Percentiles rank a stretch among this genome's conserved stretches.
phyloP scores from a whole-genome alignment of 352 stramenopile species.

The Phytophthora citricola region DNA sequence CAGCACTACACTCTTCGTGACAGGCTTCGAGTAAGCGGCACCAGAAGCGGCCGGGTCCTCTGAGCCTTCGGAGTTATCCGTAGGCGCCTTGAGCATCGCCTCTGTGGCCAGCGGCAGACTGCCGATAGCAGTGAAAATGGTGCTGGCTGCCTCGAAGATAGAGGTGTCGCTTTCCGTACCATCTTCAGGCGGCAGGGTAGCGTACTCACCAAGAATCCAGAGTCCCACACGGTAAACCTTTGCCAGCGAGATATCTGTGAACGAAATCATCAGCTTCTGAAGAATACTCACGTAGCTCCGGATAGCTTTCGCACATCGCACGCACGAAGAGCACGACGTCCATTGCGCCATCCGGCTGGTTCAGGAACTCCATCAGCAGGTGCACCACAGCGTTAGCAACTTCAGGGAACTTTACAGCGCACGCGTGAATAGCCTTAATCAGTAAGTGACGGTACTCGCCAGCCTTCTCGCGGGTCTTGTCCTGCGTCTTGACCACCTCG shows the following conservation, averaged over 20 bases:
- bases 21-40: conserved; percentile 86
- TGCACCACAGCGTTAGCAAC: conserved; percentile 98
- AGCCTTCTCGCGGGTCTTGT: conserved; percentile 94
- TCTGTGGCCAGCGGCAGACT: conserved; percentile 75
- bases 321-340: conserved; percentile 99
- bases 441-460: conserved; percentile 97
- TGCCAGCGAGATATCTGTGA: conserved; percentile 94
- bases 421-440: conserved; percentile 98
- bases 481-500: conserved; percentile 92
- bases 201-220: conserved; percentile 97
- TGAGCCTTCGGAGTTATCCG: conserved; percentile 26
- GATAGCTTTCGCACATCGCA: conserved; percentile 98
- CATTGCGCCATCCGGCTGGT: conserved; percentile 94
- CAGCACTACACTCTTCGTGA: conserved; percentile 98
- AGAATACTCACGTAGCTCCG: conserved; percentile 93
- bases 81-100: conserved; percentile 56
- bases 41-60: conserved; percentile 32
- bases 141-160: conserved; percentile 75
- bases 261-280: conserved; percentile 94
- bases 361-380: conserved; percentile 99
- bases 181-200: conserved; percentile 49
- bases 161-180: conserved; percentile 71
- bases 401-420: conserved; percentile 97
- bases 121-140: conserved; percentile 91
- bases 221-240: conserved; percentile 98